phyloP scores from a whole-genome alignment of 192 early-diverging fungal species.

The Pilobolus umbonatus region DNA sequence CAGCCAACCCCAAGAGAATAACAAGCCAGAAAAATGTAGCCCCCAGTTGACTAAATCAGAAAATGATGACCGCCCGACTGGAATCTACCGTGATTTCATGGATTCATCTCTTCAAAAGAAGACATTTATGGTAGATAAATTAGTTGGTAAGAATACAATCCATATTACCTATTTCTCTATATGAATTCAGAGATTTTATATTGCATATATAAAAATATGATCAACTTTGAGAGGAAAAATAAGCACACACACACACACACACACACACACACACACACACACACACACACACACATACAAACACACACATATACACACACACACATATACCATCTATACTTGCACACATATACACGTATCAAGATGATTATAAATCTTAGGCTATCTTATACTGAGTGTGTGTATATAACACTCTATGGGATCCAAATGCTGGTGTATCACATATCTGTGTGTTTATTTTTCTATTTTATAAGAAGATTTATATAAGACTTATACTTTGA shows the following conservation, averaged over 20 bases:
- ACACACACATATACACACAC: too few species aligned
- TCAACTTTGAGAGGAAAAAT: neutral
- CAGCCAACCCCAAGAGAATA: too few species aligned
- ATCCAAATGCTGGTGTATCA: too few species aligned
- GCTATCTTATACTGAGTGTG: neutral
- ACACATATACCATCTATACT: too few species aligned
- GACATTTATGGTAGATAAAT: slow-evolving; percentile 13
- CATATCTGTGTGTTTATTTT: neutral
- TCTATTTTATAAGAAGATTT: too few species aligned
- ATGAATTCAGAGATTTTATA: neutral
- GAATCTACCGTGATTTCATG: slow-evolving; percentile 15
- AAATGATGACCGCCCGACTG: slow-evolving; percentile 16
- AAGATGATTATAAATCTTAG: neutral
- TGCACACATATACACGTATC: too few species aligned
- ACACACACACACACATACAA: too few species aligned
- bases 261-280: slow-evolving; percentile 1
- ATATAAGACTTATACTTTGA: too few species aligned
- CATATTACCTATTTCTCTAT: neutral
- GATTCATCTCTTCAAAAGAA: slow-evolving; percentile 9
- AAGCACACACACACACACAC: neutral
- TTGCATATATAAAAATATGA: neutral
- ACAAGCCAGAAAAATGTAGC: too few species aligned
- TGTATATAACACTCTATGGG: slow-evolving; percentile 2
- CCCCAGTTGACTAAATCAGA: too few species aligned
- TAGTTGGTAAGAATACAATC: slow-evolving; percentile 11